Conservation (phyloP, 2,329 filamentous ascomycete genomes). For the Cylindrodendrum hubeiense region DNA sequence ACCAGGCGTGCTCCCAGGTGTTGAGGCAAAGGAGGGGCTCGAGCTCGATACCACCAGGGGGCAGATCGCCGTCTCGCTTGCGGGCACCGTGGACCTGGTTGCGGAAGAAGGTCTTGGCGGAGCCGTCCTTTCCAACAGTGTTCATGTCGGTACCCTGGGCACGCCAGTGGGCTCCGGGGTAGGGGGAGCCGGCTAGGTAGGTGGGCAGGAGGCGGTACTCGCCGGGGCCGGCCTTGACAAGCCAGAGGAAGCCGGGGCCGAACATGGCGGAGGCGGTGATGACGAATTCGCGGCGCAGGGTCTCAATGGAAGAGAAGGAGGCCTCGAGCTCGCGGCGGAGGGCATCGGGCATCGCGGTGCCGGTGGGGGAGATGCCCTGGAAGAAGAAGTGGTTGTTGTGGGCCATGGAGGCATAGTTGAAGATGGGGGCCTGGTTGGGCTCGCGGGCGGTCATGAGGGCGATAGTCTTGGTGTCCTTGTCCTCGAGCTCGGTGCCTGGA, state of each 20-base stretch:
- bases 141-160: slow-evolving; percentile 78
- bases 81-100: slow-evolving; percentile 49
- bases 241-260: slow-evolving; percentile 96
- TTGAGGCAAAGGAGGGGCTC: slow-evolving; percentile 89
- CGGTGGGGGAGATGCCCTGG: slow-evolving; percentile 61
- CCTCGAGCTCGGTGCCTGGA: slow-evolving; percentile 73
- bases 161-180: slow-evolving; percentile 86
- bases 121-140: slow-evolving; percentile 61
- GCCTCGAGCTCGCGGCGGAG: slow-evolving; percentile 72
- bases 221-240: slow-evolving; percentile 71
- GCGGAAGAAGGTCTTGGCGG: slow-evolving; percentile 55
- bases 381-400: slow-evolving; percentile 94
- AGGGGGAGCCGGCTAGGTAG: slow-evolving; percentile 92
- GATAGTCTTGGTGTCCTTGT: slow-evolving; percentile 74
- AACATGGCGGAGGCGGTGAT: slow-evolving; percentile 91
- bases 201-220: slow-evolving; percentile 82
- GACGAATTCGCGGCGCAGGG: slow-evolving; percentile 83
- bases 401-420: slow-evolving; percentile 97
- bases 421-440: slow-evolving; percentile 80
- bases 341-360: slow-evolving; percentile 64
- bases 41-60: slow-evolving; percentile 76
- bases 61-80: slow-evolving; percentile 52
- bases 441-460: slow-evolving; percentile 83
- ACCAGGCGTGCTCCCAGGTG: slow-evolving; percentile 95
- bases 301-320: slow-evolving; percentile 86